Conservation (phyloP, 176 grass and related monocot species). For the Bolboschoenus planiculmis region DNA sequence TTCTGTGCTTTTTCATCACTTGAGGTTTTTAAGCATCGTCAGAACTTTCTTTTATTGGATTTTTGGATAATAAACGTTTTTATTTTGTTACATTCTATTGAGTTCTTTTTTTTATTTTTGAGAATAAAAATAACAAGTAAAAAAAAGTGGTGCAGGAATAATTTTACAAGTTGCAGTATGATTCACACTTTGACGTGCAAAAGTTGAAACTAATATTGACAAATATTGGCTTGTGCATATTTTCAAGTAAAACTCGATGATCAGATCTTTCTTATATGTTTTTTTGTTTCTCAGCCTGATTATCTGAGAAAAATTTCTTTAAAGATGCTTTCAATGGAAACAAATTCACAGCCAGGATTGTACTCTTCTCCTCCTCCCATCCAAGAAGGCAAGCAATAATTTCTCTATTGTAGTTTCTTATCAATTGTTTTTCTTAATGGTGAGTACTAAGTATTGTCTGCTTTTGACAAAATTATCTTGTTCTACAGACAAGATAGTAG, state of each 20-base stretch:
- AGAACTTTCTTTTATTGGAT: not conserved
- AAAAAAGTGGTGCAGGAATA: not conserved
- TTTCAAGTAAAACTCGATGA: not conserved
- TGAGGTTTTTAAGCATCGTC: not conserved
- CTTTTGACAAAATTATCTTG: not conserved
- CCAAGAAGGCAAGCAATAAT: slow-evolving; percentile 7
- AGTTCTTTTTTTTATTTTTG: not conserved
- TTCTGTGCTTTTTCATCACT: not conserved
- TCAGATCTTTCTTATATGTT: not conserved
- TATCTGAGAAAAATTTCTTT: slow-evolving; percentile 87
- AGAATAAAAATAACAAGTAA: not conserved
- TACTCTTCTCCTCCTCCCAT: not conserved
- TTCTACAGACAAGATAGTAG: not conserved
- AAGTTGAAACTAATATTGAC: not conserved
- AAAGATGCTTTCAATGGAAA: slow-evolving; percentile 69
- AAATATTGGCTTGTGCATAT: not conserved
- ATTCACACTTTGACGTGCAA: not conserved
- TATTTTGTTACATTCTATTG: not conserved
- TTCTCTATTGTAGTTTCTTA: not conserved
- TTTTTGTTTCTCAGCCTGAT: slow-evolving; percentile 48
- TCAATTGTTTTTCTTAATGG: not conserved
- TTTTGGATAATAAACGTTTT: not conserved
- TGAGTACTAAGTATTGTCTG: not conserved
- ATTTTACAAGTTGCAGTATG: not conserved
- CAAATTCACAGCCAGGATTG: not conserved